Evolutionary conservation across 352 stramenopile genomes (phyloP).

Genomic region (Globisporangium sylvaticum): DNA sequence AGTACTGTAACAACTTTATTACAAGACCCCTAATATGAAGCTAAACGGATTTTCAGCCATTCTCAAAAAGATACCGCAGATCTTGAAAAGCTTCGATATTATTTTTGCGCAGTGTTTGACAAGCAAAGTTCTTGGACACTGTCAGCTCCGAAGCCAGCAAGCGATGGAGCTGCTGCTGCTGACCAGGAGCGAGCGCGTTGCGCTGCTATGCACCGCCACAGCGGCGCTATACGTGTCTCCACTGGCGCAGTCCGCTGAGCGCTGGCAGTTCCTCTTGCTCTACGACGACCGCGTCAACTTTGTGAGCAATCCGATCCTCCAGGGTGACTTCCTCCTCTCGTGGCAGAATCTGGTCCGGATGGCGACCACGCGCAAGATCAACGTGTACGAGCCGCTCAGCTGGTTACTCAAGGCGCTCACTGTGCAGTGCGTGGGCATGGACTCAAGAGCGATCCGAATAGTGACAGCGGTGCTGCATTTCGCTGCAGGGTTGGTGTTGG

Average conservation of each 20-base stretch:
- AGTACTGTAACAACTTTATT: background rate
- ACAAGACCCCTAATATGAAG: background rate
- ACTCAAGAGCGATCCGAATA: constrained; percentile 40
- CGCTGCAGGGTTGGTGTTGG: constrained; percentile 14
- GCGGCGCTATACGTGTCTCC: background rate
- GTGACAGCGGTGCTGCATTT: constrained; percentile 45
- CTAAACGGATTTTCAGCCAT: background rate
- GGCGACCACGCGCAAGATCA: constrained; percentile 51
- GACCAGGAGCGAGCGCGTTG: background rate
- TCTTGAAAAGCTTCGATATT: background rate
- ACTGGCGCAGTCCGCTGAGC: background rate
- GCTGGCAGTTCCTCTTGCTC: constrained; percentile 43
- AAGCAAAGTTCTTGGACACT: background rate
- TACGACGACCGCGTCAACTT: constrained; percentile 72
- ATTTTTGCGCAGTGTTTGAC: background rate
- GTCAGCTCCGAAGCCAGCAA: background rate
- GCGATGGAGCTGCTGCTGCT: background rate
- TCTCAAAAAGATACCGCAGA: background rate
- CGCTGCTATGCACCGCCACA: background rate
- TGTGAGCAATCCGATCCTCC: constrained; percentile 42
- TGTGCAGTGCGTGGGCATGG: constrained; percentile 26
- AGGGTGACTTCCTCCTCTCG: constrained; percentile 23
- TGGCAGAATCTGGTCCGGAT: constrained; percentile 34
- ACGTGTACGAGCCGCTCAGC: constrained; percentile 66
- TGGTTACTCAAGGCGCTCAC: constrained; percentile 62